phyloP scores from a whole-genome alignment of 2,329 filamentous ascomycete genomes.

The Seiridium unicorne region DNA sequence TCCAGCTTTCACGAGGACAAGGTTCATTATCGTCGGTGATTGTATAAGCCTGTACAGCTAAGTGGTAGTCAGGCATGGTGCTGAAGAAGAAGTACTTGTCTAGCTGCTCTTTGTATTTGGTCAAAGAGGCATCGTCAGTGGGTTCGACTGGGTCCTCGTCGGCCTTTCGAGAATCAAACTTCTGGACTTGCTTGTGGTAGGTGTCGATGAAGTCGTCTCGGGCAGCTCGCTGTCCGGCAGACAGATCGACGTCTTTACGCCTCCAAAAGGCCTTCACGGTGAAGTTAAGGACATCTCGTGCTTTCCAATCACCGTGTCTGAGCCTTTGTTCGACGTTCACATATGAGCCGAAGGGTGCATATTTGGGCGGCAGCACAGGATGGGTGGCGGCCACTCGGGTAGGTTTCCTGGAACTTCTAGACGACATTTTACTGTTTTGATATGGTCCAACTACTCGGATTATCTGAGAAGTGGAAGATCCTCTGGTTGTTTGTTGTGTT shows the following conservation, averaged over 20 bases:
- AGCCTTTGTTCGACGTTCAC: too few species aligned
- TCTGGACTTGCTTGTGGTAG: not conserved
- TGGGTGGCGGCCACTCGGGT: too few species aligned
- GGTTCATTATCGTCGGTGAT: not conserved
- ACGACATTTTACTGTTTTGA: too few species aligned
- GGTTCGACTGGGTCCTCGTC: not conserved
- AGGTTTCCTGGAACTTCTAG: too few species aligned
- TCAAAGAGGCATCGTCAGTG: not conserved
- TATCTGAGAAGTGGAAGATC: too few species aligned
- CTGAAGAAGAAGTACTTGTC: conserved; percentile 21
- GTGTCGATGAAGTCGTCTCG: not conserved
- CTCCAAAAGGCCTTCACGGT: conserved; percentile 12
- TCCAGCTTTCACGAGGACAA: not conserved
- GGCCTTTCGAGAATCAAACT: not conserved
- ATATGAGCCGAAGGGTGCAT: too few species aligned
- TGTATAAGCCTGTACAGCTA: not conserved
- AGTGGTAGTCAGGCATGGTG: not conserved
- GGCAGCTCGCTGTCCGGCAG: conserved; percentile 2
- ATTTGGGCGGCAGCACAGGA: too few species aligned
- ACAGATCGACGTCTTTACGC: conserved; percentile 10
- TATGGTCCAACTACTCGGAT: too few species aligned
- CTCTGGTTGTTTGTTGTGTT: too few species aligned
- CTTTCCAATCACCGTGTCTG: not conserved
- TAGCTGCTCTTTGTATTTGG: conserved; percentile 7
- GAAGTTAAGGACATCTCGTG: conserved; percentile 11